Base-by-base conservation (phyloP, 306 rosid genomes). In the Astragalus glycyphyllos region DNA sequence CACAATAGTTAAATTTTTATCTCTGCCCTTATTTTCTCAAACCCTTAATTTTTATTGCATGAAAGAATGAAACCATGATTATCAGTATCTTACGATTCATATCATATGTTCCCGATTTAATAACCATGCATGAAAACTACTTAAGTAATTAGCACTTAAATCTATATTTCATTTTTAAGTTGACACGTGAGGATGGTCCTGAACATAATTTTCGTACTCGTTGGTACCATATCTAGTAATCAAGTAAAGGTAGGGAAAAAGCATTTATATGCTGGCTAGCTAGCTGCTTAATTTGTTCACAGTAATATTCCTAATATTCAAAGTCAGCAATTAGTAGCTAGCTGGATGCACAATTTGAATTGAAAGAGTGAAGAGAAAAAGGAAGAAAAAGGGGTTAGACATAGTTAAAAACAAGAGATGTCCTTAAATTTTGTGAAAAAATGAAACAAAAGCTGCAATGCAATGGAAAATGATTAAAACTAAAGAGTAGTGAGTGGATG, bases 361-460 rank as follows among this genome's bases (percentile, higher is more conserved):
- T 76, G 47, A 64, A 63, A 0, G 12, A 65, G 5, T 15, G 51
- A 37, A 55, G 42, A 47, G 46, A 48, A 40, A 64, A 79, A 15
- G 29, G 58, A 11, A 49, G 23, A 37, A 46, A 45, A 42, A 56
- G 35, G 35, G 37, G 65, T 14, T 57, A 48, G 60, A 58, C 62
- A 56, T 7, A 20, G 71, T 75, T 34, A 41, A 65, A 48, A 72
- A 53, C 5, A 40, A 56, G 69, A 70, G 56, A 35, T 75, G 78
- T 65, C 84, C 58, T 76, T 72, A 76, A 71, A 49, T 81, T 76
- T 72, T 72, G 79, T 68, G 63, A 81, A 75, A 81, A 76, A 12
- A 66, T 3, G 49, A 77, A 76, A 72, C 76, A 76, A 76, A 76
- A 23, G 69, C 60, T 59, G 85, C 69, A 13, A 44, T 66, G 81